phyloP scores from a whole-genome alignment of 108 stramenopile species.

The Skeletonema potamos region DNA sequence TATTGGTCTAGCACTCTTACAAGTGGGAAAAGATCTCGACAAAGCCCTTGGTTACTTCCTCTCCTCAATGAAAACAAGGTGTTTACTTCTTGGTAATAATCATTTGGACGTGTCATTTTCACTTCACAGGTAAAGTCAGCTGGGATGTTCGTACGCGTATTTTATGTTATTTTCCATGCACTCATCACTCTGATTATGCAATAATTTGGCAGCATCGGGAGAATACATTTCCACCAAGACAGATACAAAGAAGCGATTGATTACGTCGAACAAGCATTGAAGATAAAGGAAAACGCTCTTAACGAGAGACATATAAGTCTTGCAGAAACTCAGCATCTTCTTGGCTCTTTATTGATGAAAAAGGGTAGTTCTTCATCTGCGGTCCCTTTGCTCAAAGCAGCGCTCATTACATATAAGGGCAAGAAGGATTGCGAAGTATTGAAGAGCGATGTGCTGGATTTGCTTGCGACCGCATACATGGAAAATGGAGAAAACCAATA shows the following conservation, averaged over 20 bases:
- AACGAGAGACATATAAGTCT: constrained; percentile 27
- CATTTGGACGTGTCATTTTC: constrained; percentile 54
- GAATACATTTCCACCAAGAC: constrained; percentile 37
- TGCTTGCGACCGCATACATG: constrained; percentile 35
- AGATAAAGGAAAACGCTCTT: constrained; percentile 37
- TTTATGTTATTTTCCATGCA: neutral
- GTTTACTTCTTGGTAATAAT: constrained; percentile 26
- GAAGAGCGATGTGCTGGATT: constrained; percentile 49
- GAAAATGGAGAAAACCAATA: constrained; percentile 4
- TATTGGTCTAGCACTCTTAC: constrained; percentile 32
- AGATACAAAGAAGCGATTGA: constrained; percentile 40
- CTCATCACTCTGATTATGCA: neutral
- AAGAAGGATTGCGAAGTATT: constrained; percentile 33
- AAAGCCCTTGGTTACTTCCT: constrained; percentile 42
- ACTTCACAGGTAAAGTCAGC: constrained; percentile 39
- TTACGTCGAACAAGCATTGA: constrained; percentile 29
- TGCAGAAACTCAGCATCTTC: constrained; percentile 48
- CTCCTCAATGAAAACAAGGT: constrained; percentile 32
- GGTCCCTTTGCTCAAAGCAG: constrained; percentile 27
- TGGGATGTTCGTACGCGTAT: neutral
- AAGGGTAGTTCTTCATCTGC: constrained; percentile 31
- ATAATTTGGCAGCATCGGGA: constrained; percentile 29
- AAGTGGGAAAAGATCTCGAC: constrained; percentile 30
- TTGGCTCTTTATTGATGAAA: constrained; percentile 44
- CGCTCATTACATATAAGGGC: constrained; percentile 41